Conservation (phyloP, 148 eudicot species). For the Beta vulgaris region DNA sequence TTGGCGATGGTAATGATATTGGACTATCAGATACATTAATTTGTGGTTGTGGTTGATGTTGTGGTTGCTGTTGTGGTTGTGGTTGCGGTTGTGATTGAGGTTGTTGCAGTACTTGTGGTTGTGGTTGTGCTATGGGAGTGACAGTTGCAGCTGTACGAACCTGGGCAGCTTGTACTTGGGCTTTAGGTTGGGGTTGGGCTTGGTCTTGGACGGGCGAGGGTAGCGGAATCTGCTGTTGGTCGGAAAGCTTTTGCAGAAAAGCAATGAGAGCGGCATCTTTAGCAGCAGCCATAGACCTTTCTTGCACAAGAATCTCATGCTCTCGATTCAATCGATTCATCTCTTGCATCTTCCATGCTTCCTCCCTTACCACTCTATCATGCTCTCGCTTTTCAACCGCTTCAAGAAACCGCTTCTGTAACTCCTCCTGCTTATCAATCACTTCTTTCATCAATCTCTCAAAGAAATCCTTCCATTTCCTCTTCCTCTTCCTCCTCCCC, state of each 20-base stretch:
- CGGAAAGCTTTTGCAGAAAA: constrained; percentile 61
- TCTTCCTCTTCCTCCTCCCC: constrained; percentile 55
- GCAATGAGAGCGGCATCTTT: constrained; percentile 74
- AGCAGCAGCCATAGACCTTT: constrained; percentile 69
- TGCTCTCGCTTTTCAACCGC: constrained; percentile 66
- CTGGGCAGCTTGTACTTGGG: too few species aligned
- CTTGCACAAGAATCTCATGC: constrained; percentile 63
- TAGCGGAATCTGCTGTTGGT: constrained; percentile 51
- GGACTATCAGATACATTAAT: background rate
- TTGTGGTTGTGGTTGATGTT: constrained; percentile 10
- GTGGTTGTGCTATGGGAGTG: background rate
- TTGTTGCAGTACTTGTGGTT: background rate
- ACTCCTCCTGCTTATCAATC: constrained; percentile 63
- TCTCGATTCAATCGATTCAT: constrained; percentile 59
- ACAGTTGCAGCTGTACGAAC: constrained; percentile 22
- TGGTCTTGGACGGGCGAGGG: constrained; percentile 18
- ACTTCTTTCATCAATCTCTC: constrained; percentile 66
- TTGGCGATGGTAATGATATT: constrained; percentile 5
- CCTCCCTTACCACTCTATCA: constrained; percentile 64
- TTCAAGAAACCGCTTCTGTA: constrained; percentile 70
- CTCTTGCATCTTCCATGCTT: constrained; percentile 80
- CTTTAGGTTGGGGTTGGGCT: constrained; percentile 15
- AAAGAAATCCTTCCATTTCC: constrained; percentile 77
- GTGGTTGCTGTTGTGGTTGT: background rate
- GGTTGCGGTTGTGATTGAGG: background rate